phyloP scores from a whole-genome alignment of 371 early-diverging fungal species.

The Mortierella sp. region DNA sequence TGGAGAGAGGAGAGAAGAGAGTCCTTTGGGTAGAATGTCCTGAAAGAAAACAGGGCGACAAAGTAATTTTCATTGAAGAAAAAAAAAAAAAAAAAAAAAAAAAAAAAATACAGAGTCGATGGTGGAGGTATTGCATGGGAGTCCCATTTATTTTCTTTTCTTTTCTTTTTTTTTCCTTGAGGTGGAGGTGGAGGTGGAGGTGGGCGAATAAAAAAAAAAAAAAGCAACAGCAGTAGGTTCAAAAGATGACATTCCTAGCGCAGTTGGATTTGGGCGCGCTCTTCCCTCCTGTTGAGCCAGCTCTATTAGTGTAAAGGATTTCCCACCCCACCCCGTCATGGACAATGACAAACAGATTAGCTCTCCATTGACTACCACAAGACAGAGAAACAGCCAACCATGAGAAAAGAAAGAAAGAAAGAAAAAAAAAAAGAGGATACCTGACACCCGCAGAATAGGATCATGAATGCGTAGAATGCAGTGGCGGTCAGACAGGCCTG shows the following conservation, averaged over 20 bases:
- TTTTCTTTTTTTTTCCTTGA: not conserved
- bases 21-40: no score
- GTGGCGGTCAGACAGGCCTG: constrained; percentile 47
- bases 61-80: no score
- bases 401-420: not conserved
- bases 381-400: no score
- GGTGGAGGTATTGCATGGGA: no score
- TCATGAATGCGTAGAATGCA: constrained; percentile 43
- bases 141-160: not conserved
- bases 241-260: constrained; percentile 16
- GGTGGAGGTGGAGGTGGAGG: not conserved
- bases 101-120: no score
- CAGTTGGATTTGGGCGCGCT: constrained; percentile 42
- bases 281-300: constrained; percentile 49
- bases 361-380: no score
- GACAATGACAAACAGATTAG: no score
- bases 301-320: constrained; percentile 18
- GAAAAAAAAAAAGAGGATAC: constrained; percentile 11
- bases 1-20: no score
- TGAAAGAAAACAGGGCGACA: no score
- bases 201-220: not conserved
- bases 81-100: no score
- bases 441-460: constrained; percentile 51
- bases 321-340: no score
- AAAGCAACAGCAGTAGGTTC: no score